These are phyloP conservation scores for Mortierella sp. DNA, from an alignment of 371 early-diverging fungal species.

Conservation along the genomic window DNA sequence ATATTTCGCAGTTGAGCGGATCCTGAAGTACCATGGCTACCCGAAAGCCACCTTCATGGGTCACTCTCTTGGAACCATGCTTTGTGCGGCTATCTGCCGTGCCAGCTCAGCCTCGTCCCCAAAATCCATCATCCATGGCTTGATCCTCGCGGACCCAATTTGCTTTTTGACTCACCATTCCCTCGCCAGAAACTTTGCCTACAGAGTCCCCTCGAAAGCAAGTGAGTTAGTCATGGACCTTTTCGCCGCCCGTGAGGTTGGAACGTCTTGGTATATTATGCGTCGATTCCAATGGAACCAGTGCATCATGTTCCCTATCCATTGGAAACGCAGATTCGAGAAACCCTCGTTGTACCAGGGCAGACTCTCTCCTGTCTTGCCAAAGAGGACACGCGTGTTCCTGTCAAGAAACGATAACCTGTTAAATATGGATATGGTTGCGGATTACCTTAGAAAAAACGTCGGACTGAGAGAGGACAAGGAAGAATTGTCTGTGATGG, in stretches of 20 bases:
- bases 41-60: slow-evolving; percentile 74
- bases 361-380: slow-evolving; percentile 41
- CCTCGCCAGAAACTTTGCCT: slow-evolving; percentile 78
- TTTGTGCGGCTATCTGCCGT: slow-evolving; percentile 65
- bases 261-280: slow-evolving; percentile 74
- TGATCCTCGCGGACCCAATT: slow-evolving; percentile 75
- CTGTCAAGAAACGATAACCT: slow-evolving; percentile 46
- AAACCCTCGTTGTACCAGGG: slow-evolving; percentile 24
- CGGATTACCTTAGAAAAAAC: slow-evolving; percentile 21
- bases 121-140: slow-evolving; percentile 65
- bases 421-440: slow-evolving; percentile 42
- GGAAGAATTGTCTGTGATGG: slow-evolving; percentile 62
- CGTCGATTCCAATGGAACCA: slow-evolving; percentile 79
- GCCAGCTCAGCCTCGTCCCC: slow-evolving; percentile 59
- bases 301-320: slow-evolving; percentile 62
- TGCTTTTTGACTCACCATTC: slow-evolving; percentile 78
- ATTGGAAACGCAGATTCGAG: slow-evolving; percentile 28
- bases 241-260: slow-evolving; percentile 77
- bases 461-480: slow-evolving; percentile 54
- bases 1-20: slow-evolving; percentile 69
- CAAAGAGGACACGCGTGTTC: slow-evolving; percentile 47
- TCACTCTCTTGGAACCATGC: slow-evolving; percentile 79
- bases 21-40: slow-evolving; percentile 68
- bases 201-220: slow-evolving; percentile 71
- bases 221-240: slow-evolving; percentile 74